Evolutionary conservation across 805 yeast species (phyloP), one percentile per base, ranked within the genome.

Genomic region (Metschnikowia noctiluminum): DNA sequence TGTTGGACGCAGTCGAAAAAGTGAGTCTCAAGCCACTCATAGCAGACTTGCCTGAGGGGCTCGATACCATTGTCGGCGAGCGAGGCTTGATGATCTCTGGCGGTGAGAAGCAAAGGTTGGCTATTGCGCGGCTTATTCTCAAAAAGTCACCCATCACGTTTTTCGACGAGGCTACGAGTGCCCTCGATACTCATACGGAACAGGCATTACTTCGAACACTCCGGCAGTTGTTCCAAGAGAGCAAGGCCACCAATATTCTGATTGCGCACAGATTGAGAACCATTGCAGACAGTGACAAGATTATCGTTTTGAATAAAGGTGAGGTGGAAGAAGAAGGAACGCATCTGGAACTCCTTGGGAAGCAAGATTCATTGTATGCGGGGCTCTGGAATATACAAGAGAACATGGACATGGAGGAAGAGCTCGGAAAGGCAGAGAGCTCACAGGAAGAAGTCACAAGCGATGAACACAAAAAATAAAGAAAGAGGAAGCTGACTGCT

Each of bases 11-110:
- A 6, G 83, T 92, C 13, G 65, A 73, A 36, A 79, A 81, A 58
- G 96, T 96, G 4, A 84, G 87, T 58, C 73, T 92, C 52, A 79
- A 79, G 52, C 64, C 68, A 26, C 70, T 92, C 41, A 76, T 92
- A 13, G 57, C 65, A 6, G 87, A 84, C 39, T 68, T 94, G 41
- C 98, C 99, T 0, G 87, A 87, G 12, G 97, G 97, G 1, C 72
- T 79, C 37, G 73, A 85, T 28, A 94, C 98, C 0, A 74, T 88
- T 49, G 99, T 94, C 14, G 99, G 99, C 42, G 99, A 94, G 66
- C 75, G 95, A 62, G 99, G 99, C n/a, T 78, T 94, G 78, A 94
- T 94, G 99, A 91, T 94, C 41, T 89, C 97, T 27, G 99, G 99
- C n/a, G 99, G 99, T 52, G 99, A 94, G 65, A 91, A 94, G 64